Evolutionary conservation across 2,329 filamentous ascomycete genomes (phyloP).

Genomic region (Colletotrichum zoysiae): DNA sequence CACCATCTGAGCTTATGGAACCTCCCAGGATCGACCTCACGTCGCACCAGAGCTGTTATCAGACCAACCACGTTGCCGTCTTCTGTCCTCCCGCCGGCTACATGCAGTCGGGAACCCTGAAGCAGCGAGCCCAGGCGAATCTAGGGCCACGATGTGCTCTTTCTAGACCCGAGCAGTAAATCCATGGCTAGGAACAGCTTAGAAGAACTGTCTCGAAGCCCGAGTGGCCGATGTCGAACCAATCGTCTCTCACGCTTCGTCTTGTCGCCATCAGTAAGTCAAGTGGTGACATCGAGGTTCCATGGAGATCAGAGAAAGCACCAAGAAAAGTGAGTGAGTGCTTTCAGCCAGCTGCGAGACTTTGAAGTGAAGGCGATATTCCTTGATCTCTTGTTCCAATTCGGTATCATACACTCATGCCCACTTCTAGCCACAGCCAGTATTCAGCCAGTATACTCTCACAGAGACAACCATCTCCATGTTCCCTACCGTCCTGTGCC

Average conservation of each 20-base stretch:
- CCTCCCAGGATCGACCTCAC: neutral
- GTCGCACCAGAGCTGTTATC: neutral
- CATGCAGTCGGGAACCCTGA: neutral
- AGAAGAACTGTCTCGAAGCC: neutral
- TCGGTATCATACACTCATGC: neutral
- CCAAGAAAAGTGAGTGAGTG: neutral
- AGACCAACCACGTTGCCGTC: neutral
- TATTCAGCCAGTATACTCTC: neutral
- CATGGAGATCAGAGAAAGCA: neutral
- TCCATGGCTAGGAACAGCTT: too few species aligned
- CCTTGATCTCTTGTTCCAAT: neutral
- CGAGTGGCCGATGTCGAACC: too few species aligned
- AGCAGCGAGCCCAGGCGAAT: neutral
- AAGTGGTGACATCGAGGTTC: neutral
- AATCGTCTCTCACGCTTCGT: neutral
- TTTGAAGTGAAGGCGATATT: neutral
- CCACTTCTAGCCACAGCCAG: neutral
- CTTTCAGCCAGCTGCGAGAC: neutral
- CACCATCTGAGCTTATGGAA: neutral
- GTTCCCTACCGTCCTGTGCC: neutral
- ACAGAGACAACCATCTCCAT: neutral
- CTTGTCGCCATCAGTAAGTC: neutral
- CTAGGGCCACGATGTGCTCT: neutral
- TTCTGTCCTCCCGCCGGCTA: too few species aligned
- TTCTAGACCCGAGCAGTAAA: neutral